Evolutionary conservation across 176 grass and related monocot species (phyloP).

Genomic region (Bromus sterilis): DNA sequence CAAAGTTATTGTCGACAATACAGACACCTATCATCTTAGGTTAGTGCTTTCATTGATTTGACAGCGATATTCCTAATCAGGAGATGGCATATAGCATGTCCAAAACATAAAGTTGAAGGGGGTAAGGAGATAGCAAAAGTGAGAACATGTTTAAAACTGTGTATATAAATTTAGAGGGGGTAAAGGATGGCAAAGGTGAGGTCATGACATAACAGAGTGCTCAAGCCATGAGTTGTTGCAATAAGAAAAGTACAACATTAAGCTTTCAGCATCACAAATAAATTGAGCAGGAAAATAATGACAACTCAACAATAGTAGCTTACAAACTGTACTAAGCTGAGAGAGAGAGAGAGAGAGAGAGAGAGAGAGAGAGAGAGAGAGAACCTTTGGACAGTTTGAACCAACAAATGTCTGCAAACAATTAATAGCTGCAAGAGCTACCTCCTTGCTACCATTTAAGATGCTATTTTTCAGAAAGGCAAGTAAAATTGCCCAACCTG

Average conservation of each 20-base stretch:
- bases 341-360: not conserved
- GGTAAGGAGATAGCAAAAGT: not conserved
- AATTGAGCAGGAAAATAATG: not conserved
- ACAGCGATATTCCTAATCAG: not conserved
- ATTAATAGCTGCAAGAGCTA: constrained; percentile 94
- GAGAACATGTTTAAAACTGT: not conserved
- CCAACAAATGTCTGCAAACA: constrained; percentile 86
- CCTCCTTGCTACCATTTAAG: constrained; percentile 93
- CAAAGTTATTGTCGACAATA: not conserved
- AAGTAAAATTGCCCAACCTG: constrained; percentile 84
- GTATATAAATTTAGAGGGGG: not conserved
- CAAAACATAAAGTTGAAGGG: not conserved
- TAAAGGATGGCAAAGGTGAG: not conserved
- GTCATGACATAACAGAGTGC: not conserved
- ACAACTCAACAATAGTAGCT: constrained; percentile 1
- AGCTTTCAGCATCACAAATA: not conserved
- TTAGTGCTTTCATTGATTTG: not conserved
- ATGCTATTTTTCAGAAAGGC: constrained; percentile 89
- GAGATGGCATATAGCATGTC: not conserved
- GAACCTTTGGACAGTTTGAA: constrained; percentile 91
- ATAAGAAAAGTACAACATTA: not conserved
- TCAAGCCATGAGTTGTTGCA: not conserved
- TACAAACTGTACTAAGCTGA: not conserved
- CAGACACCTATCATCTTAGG: not conserved
- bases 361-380: not conserved